Evolutionary conservation across 2,329 filamentous ascomycete genomes (phyloP).

Genomic region (Fusarium sp.): DNA sequence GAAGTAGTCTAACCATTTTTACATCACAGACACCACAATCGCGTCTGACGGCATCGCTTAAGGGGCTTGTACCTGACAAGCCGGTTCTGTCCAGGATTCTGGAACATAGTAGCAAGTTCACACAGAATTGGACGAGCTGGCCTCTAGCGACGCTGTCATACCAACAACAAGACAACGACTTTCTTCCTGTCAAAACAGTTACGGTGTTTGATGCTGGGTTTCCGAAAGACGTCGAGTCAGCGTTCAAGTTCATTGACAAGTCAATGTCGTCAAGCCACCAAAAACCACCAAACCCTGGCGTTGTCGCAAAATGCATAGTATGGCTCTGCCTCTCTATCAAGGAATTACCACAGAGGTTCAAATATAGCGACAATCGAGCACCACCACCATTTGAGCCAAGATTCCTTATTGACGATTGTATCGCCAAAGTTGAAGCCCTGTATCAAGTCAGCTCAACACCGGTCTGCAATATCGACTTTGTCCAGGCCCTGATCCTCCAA

Average conservation of each 20-base stretch:
- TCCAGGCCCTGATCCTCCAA: neutral
- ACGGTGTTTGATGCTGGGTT: neutral
- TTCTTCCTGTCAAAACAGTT: neutral
- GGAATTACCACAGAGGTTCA: neutral
- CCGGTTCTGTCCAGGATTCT: constrained; percentile 7
- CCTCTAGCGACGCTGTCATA: neutral
- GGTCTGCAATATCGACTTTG: neutral
- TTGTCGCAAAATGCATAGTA: neutral
- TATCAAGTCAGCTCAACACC: neutral
- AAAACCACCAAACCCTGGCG: neutral
- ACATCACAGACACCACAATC: neutral
- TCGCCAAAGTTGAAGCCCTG: neutral
- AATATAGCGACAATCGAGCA: neutral
- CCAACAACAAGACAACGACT: neutral
- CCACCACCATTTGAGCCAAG: neutral
- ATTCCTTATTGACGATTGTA: neutral
- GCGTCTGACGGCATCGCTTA: neutral
- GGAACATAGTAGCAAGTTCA: constrained; percentile 17
- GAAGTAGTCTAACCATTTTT: neutral
- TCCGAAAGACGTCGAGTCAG: neutral
- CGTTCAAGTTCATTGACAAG: neutral
- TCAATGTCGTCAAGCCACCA: neutral
- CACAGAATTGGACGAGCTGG: constrained; percentile 30
- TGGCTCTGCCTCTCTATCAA: neutral
- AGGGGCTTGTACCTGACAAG: neutral